Evolutionary conservation across 1,284 basidiomycete species (phyloP), one percentile per base, ranked within the genome.

Genomic region (Bjerkandera adusta): DNA sequence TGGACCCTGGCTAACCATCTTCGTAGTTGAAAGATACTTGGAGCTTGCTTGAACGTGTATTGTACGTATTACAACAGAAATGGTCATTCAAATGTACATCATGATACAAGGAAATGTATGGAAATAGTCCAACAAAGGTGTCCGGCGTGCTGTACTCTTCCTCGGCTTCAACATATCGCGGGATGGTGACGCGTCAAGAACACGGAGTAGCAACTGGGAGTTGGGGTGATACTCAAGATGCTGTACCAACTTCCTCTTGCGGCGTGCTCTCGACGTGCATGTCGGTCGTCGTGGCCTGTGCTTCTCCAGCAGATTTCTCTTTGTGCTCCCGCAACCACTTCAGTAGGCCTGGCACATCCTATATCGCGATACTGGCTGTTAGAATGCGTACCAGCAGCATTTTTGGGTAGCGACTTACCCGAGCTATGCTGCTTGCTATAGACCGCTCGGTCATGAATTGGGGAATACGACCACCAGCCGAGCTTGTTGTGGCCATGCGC

Each of bases 21-120:
- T 46, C 43, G 3, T 55, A 92, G 91, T 93, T 57, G 88, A 90
- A 59, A 77, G 91, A 53, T 94, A 93, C 64, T 71, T 93, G 22
- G 91, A 94, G 57, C 73, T 92, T 42, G 86, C 80, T 30, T 92
- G 68, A 68, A 42, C 18, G 27, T n/a, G 16, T 13, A 43, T n/a
- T 5, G 29, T n/a, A 10, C n/a, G 29, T 10, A n/a, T 32, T 32
- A n/a, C 10, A 32, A 32, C 29, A 32, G n/a, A n/a, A n/a, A n/a
- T n/a, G n/a, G n/a, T n/a, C n/a, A n/a, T n/a, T n/a, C n/a, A n/a
- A n/a, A n/a, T n/a, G n/a, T n/a, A 30, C n/a, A 10, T n/a, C 29
- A 30, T 10, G 15, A 15, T n/a, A 10, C 29, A 30, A 15, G 29
- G 29, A 30, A 30, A 30, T n/a, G 29, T 10, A 30, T 30, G 15